Conservation (phyloP, 164 flowering plant genomes). For the Chimonanthus praecox region DNA sequence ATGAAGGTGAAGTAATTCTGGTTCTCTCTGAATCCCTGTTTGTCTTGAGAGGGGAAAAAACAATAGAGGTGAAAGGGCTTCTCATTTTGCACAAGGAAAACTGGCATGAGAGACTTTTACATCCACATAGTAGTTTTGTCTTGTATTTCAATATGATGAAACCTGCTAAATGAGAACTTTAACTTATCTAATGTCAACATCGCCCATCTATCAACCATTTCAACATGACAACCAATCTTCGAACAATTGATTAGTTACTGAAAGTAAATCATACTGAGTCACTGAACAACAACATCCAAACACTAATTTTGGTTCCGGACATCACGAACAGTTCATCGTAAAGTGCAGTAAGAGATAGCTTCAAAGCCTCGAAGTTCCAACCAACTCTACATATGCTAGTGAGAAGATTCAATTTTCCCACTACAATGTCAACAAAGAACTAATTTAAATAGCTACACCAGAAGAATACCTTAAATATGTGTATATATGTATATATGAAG, state of each 20-base stretch:
- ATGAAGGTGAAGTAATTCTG: too few species aligned
- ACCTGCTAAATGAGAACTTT: too few species aligned
- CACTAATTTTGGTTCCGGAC: not conserved
- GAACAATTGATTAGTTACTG: slow-evolving; percentile 1
- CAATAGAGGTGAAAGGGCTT: too few species aligned
- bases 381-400: slow-evolving; percentile 31
- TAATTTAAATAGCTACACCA: slow-evolving; percentile 21
- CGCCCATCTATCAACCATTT: too few species aligned
- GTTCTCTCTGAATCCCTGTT: too few species aligned
- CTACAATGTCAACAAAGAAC: slow-evolving; percentile 6
- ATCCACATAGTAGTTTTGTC: too few species aligned
- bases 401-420: slow-evolving; percentile 19
- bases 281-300: not conserved
- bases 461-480: slow-evolving; percentile 14
- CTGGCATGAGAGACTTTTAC: too few species aligned
- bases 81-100: too few species aligned
- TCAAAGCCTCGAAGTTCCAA: slow-evolving; percentile 42
- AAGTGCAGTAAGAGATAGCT: slow-evolving; percentile 11
- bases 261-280: not conserved
- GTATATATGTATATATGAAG: slow-evolving; percentile 23
- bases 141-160: too few species aligned
- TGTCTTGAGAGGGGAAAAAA: too few species aligned
- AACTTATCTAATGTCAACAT: too few species aligned
- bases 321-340: slow-evolving; percentile 5
- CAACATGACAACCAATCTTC: too few species aligned